Evolutionary conservation across 331 rosid species (phyloP), one percentile per base, ranked within the genome.

Genomic region (Phaseolus coccineus): DNA sequence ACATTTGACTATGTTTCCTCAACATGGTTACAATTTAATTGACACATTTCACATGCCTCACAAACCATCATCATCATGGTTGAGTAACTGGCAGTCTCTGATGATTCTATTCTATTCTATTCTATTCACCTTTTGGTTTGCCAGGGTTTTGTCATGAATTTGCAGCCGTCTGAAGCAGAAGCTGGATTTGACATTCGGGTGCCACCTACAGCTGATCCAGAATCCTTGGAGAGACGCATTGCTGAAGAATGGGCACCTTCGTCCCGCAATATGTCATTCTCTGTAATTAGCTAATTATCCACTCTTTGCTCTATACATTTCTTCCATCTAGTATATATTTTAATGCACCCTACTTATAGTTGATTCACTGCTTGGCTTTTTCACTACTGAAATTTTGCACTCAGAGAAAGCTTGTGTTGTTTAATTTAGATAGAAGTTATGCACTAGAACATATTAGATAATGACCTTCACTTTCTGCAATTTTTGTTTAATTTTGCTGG

Each of bases 161-260:
- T 94, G 87, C 98, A 94, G 88, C 97, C 98, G 44, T 94, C 98
- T 67, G 97, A 94, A 88, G 98, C 97, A 0, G 97, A 92, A 86
- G 98, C 97, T 62, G 98, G 97, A 73, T 87, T 94, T 77, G 98
- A 91, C 72, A 68, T 94, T 73, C 85, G 97, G 83, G 82, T 94
- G 76, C 97, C 98, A 33, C 97, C 97, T 19, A 91, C 89, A 46
- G 88, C 88, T 19, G 87, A 92, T 86, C 81, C 74, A 4, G 90
- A 82, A 77, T 88, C 90, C 30, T 30, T 94, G 86, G 96, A 91
- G 89, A 91, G 80, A 77, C 90, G 96, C 50, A 90, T 93, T 74
- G 87, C 93, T 4, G 97, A 94, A 88, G 97, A 94, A 87, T 92
- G 97, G 97, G 98, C 97, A 12, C 97, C 98, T 59, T 61, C 87